phyloP scores from a whole-genome alignment of 192 early-diverging fungal species.

The Mortierella alpina region DNA sequence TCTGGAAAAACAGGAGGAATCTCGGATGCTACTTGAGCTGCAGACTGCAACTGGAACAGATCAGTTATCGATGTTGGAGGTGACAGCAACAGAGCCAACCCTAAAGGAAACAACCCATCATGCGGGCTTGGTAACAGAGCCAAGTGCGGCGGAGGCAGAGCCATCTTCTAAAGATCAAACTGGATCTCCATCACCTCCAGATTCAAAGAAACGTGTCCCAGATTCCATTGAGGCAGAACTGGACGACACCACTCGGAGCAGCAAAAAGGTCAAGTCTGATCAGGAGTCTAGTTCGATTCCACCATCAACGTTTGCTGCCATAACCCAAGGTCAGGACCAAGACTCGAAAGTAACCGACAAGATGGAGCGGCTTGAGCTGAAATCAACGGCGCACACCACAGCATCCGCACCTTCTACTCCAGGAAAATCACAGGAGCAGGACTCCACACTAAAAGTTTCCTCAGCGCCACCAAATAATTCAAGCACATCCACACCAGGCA shows the following conservation, averaged over 20 bases:
- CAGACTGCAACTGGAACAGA: background rate
- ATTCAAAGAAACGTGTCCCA: conserved; percentile 36
- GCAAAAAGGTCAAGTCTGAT: conserved; percentile 43
- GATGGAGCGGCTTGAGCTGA: conserved; percentile 32
- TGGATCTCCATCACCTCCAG: background rate
- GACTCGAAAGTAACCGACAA: conserved; percentile 24
- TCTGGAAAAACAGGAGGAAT: conserved; percentile 33
- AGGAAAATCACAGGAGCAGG: background rate
- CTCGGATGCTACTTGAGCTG: conserved; percentile 6
- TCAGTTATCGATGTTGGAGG: background rate
- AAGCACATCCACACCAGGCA: background rate
- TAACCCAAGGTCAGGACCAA: background rate
- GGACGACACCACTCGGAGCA: conserved; percentile 2
- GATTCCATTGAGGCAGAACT: background rate
- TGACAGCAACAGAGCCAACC: too few relatives aligned
- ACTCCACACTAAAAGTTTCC: background rate
- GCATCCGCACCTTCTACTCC: background rate
- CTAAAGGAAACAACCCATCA: too few relatives aligned
- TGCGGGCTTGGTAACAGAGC: too few relatives aligned
- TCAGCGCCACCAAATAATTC: background rate
- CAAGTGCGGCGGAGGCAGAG: background rate
- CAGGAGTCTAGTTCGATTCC: conserved; percentile 13
- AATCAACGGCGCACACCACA: conserved; percentile 3
- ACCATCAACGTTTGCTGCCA: background rate
- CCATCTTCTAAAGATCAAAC: background rate